Conservation (phyloP, 2,329 filamentous ascomycete species). For the Fusarium agapanthi region DNA sequence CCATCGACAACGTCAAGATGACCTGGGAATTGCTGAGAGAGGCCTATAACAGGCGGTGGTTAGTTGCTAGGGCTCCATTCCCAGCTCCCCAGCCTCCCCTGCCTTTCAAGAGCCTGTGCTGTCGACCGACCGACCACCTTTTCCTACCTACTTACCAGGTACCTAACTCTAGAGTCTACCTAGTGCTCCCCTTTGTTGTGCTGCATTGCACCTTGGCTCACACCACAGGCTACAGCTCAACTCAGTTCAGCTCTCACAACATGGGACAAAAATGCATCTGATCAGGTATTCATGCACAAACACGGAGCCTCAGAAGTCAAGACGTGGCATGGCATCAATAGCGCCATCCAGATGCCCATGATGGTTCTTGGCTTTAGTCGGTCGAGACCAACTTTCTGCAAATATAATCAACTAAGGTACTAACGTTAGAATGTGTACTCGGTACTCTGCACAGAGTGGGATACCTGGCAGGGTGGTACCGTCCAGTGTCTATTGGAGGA, state of each 20-base stretch:
- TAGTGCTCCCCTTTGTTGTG: not conserved
- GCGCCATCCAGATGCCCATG: constrained; percentile 15
- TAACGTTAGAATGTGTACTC: not conserved
- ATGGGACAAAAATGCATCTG: constrained; percentile 16
- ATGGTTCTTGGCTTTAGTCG: constrained; percentile 3
- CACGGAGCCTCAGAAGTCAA: constrained; percentile 13
- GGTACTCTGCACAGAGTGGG: not conserved
- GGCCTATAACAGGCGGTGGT: not conserved
- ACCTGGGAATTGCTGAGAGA: constrained; percentile 13
- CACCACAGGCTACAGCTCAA: not conserved
- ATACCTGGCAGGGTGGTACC: not conserved
- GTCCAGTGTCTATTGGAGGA: not conserved
- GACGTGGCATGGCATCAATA: constrained; percentile 32
- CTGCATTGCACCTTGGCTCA: not conserved
- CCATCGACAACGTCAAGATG: constrained; percentile 29
- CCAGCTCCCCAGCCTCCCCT: not conserved
- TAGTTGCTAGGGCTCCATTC: constrained; percentile 2
- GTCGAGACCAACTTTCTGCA: constrained; percentile 11
- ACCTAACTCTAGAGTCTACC: not conserved
- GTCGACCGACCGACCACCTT: not conserved
- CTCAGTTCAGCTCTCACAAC: constrained; percentile 1
- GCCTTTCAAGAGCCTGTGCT: not conserved
- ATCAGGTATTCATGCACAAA: constrained; percentile 14
- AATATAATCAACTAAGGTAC: not conserved
- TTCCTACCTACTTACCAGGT: not conserved